Percentiles rank a stretch among this genome's conserved stretches.
These are phyloP conservation scores for Talaromyces funiculosus DNA, from an alignment of 2,329 filamentous ascomycete species.

Conservation along the genomic window DNA sequence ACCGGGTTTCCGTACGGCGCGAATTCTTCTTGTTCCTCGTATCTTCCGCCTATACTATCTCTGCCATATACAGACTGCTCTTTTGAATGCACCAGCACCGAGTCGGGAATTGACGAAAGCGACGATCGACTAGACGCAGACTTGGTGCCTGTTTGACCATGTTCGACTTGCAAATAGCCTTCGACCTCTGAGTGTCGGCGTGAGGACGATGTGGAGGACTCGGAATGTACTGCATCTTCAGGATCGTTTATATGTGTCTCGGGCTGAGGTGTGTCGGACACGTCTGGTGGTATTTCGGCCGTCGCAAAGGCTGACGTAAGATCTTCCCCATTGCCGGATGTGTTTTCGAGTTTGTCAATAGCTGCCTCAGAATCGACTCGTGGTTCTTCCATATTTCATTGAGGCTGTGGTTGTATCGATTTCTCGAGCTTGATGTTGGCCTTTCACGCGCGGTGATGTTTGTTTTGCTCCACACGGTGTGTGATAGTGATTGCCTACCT, in stretches of 20 bases:
- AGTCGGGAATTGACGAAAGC: conserved; percentile 37
- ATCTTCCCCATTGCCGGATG: neutral
- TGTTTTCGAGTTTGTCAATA: neutral
- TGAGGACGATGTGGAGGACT: conserved; percentile 7
- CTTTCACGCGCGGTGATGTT: neutral
- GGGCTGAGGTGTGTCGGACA: neutral
- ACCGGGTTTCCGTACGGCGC: conserved; percentile 12
- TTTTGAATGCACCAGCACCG: conserved; percentile 30
- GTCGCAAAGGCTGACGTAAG: conserved; percentile 8
- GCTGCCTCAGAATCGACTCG: neutral
- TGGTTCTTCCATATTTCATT: neutral
- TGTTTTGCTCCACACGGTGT: neutral
- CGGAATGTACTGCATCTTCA: neutral
- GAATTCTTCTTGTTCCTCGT: conserved; percentile 11
- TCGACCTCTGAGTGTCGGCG: conserved; percentile 8
- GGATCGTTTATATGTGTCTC: neutral
- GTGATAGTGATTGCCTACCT: neutral
- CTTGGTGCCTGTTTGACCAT: neutral
- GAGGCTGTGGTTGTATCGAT: neutral
- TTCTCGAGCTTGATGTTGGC: neutral
- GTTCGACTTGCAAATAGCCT: neutral
- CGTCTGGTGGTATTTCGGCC: conserved; percentile 12
- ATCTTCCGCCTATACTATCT: conserved; percentile 3
- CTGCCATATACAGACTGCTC: conserved; percentile 13
- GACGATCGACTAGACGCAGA: conserved; percentile 36